Evolutionary conservation across 2,329 filamentous ascomycete genomes (phyloP).

Genomic region (Alternaria brassicae): DNA sequence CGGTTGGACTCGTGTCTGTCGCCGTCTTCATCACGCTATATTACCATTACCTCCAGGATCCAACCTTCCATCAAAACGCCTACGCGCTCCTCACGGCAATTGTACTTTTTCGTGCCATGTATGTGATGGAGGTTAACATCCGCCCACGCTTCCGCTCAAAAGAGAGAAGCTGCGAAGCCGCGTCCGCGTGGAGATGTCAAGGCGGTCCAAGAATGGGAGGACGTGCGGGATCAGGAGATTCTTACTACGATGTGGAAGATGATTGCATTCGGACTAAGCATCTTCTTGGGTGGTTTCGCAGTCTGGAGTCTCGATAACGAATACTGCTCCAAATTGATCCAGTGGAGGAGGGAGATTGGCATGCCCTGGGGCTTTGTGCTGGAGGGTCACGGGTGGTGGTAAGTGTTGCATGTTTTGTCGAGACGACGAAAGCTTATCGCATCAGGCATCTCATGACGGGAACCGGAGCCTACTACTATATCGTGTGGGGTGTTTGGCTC

Average conservation of each 20-base stretch:
- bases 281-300: conserved; percentile 77
- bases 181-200: conserved; percentile 38
- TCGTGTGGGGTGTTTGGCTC: conserved; percentile 83
- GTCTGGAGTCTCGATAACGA: conserved; percentile 82
- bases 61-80: conserved; percentile 80
- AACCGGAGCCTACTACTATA: conserved; percentile 82
- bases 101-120: conserved; percentile 76
- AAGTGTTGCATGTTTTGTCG: conserved; percentile 37
- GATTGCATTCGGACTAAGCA: conserved; percentile 69
- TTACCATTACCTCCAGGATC: conserved; percentile 83
- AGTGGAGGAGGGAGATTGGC: conserved; percentile 71
- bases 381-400: conserved; percentile 77
- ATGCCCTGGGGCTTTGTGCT: conserved; percentile 82
- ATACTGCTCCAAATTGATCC: conserved; percentile 71
- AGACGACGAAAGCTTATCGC: conserved; percentile 14
- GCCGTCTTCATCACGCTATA: conserved; percentile 74
- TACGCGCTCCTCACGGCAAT: conserved; percentile 75
- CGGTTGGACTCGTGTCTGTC: conserved; percentile 60
- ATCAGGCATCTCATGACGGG: conserved; percentile 80
- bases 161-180: conserved; percentile 48
- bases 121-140: conserved; percentile 74
- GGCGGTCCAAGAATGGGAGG: conserved; percentile 56
- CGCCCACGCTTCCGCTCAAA: conserved; percentile 61
- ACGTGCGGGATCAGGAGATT: conserved; percentile 63
- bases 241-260: conserved; percentile 77